Percentiles rank a stretch among this genome's conserved stretches.
Conservation (phyloP, 768 basidiomycete genomes). For the Amanita polypyramis region DNA sequence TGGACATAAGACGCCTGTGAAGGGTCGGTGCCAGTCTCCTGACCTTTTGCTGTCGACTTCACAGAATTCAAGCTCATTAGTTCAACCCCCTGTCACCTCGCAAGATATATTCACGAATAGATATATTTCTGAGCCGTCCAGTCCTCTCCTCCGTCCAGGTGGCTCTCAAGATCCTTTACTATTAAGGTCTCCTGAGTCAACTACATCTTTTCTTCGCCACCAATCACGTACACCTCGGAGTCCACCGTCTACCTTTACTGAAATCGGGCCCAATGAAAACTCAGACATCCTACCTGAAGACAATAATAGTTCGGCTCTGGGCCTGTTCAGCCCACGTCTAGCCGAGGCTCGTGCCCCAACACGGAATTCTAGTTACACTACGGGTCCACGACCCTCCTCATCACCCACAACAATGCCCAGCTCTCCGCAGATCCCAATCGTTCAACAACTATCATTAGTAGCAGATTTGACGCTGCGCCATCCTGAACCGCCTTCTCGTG, state of each 20-base stretch:
- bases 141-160: neutral
- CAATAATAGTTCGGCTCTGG: neutral
- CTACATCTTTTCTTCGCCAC: neutral
- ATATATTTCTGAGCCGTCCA: neutral
- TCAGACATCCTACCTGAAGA: neutral
- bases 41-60: neutral
- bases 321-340: neutral
- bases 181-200: neutral
- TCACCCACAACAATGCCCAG: neutral
- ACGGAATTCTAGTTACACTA: neutral
- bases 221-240: neutral
- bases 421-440: neutral
- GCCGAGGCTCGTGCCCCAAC: neutral
- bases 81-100: neutral
- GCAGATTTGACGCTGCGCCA: neutral
- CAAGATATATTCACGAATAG: neutral
- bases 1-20: too few species aligned
- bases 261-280: neutral
- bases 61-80: neutral
- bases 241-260: neutral
- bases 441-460: neutral
- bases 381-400: neutral
- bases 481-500: neutral
- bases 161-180: conserved; percentile 4
- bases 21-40: neutral